Evolutionary conservation across 371 early-diverging fungal genomes (phyloP).

Genomic region (Gilbertella persicaria): DNA sequence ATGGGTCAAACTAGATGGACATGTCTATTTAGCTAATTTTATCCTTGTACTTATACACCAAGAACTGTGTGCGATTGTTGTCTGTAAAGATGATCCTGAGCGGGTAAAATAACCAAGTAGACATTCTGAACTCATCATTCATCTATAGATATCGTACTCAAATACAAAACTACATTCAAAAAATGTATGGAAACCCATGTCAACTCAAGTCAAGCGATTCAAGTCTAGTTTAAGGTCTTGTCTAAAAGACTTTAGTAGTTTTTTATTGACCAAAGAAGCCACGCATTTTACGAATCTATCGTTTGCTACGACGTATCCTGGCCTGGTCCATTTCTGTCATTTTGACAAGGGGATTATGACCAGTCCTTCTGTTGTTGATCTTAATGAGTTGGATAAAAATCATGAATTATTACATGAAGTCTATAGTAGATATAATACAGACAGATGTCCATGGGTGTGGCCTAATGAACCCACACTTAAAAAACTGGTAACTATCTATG

Average conservation of each 20-base stretch:
- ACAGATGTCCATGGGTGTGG: slow-evolving; percentile 27
- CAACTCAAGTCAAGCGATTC: slow-evolving; percentile 27
- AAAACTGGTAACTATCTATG: slow-evolving; percentile 24
- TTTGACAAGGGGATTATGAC: slow-evolving; percentile 34
- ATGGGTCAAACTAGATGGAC: slow-evolving; percentile 31
- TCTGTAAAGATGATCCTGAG: slow-evolving; percentile 34
- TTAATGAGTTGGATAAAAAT: slow-evolving; percentile 36
- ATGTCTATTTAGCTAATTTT: slow-evolving; percentile 23
- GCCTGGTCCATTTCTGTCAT: slow-evolving; percentile 48
- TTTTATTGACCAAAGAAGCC: slow-evolving; percentile 44
- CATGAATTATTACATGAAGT: slow-evolving; percentile 37
- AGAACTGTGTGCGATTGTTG: slow-evolving; percentile 31
- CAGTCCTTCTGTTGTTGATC: slow-evolving; percentile 34
- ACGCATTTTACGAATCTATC: slow-evolving; percentile 53
- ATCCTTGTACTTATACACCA: slow-evolving; percentile 19
- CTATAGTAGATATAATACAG: slow-evolving; percentile 24
- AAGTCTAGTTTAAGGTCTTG: slow-evolving; percentile 18
- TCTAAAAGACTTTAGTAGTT: slow-evolving; percentile 39
- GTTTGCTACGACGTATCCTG: slow-evolving; percentile 42
- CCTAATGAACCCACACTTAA: slow-evolving; percentile 23
- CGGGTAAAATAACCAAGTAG: slow-evolving; percentile 5
- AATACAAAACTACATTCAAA: neutral
- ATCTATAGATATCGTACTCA: neutral
- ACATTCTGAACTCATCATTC: neutral
- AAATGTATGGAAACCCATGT: slow-evolving; percentile 17